A percentile compares a stretch with the other conserved stretches of the same genome.
phyloP scores from a whole-genome alignment of 768 basidiomycete species.

The Xanthoconium stramineum region DNA sequence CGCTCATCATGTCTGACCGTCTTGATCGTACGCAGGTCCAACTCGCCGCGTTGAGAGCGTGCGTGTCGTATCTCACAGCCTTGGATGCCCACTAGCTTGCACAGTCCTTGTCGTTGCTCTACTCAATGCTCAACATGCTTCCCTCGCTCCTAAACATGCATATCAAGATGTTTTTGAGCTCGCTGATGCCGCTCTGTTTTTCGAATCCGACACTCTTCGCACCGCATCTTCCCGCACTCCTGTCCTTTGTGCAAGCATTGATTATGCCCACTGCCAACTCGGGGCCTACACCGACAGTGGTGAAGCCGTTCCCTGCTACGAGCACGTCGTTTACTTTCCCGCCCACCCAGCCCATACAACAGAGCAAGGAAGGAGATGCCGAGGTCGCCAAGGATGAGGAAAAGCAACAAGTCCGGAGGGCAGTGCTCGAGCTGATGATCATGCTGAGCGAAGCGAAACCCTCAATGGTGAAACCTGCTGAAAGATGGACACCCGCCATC shows the following conservation, averaged over 20 bases:
- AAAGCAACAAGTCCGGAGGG: slow-evolving; percentile 64
- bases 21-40: slow-evolving; percentile 49
- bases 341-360: slow-evolving; percentile 30
- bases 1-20: background rate
- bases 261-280: slow-evolving; percentile 61
- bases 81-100: slow-evolving; percentile 60
- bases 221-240: slow-evolving; percentile 45
- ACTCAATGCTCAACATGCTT: slow-evolving; percentile 73
- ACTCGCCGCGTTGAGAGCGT: slow-evolving; percentile 66
- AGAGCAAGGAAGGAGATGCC: slow-evolving; percentile 50
- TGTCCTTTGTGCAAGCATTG: slow-evolving; percentile 61
- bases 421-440: slow-evolving; percentile 81
- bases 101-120: slow-evolving; percentile 58
- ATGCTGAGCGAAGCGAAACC: slow-evolving; percentile 74
- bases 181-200: slow-evolving; percentile 67
- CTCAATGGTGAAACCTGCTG: slow-evolving; percentile 60
- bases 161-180: slow-evolving; percentile 62
- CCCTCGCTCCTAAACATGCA: slow-evolving; percentile 52
- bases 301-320: slow-evolving; percentile 40
- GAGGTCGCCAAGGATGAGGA: slow-evolving; percentile 59
- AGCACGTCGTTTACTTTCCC: slow-evolving; percentile 40
- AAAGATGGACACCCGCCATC: slow-evolving; percentile 67
- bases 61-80: slow-evolving; percentile 64
- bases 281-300: slow-evolving; percentile 53
- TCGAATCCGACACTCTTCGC: slow-evolving; percentile 70